A percentile compares a stretch with the other conserved stretches of the same genome.
Conservation (phyloP, 106 monocot genomes). For the Dendrobium catenatum region DNA sequence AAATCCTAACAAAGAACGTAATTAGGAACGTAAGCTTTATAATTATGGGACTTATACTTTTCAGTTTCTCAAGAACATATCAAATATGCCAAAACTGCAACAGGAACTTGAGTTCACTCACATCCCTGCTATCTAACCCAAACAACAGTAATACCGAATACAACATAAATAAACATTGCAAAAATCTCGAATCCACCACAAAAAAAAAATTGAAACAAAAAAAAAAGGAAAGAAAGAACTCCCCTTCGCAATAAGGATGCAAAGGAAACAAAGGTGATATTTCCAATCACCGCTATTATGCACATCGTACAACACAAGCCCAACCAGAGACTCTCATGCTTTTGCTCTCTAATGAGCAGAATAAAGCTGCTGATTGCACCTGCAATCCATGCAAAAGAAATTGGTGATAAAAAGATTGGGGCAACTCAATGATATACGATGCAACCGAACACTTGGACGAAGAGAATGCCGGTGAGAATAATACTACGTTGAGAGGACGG, state of each 20-base stretch:
- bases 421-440: background rate
- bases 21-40: too few relatives aligned
- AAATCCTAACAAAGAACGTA: too few relatives aligned
- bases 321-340: background rate
- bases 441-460: background rate
- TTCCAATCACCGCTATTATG: background rate
- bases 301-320: constrained; percentile 9
- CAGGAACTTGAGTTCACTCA: background rate
- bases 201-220: background rate
- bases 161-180: background rate
- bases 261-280: background rate
- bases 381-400: constrained; percentile 1
- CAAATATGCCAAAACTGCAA: constrained; percentile 15
- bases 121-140: background rate
- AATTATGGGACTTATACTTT: too few relatives aligned
- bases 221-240: background rate
- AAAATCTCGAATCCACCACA: background rate
- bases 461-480: background rate
- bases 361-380: background rate
- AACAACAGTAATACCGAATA: background rate
- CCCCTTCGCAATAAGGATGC: background rate
- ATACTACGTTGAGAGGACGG: constrained; percentile 45
- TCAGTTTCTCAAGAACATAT: too few relatives aligned
- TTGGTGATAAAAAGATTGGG: background rate
- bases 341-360: background rate